A percentile compares a stretch with the other conserved stretches of the same genome.
Evolutionary conservation across 2,329 filamentous ascomycete genomes (phyloP).

Genomic region (Dendryphion nanum): DNA sequence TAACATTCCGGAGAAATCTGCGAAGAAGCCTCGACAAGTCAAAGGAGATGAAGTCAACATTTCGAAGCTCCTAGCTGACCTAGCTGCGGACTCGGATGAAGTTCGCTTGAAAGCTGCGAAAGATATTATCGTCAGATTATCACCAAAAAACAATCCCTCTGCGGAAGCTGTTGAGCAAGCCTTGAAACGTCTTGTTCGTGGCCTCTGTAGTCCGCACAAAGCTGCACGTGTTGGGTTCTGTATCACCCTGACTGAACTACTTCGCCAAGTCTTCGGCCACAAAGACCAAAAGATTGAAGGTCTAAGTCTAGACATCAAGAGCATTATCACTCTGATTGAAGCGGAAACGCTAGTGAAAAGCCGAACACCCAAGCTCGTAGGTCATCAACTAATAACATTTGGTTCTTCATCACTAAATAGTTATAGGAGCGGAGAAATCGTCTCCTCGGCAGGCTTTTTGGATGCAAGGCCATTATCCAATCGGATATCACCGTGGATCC

Average conservation of each 20-base stretch:
- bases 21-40: conserved; percentile 34
- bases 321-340: conserved; percentile 52
- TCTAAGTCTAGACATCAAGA: conserved; percentile 38
- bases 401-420: not conserved
- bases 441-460: conserved; percentile 82
- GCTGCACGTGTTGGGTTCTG: conserved; percentile 87
- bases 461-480: conserved; percentile 80
- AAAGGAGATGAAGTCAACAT: conserved; percentile 43
- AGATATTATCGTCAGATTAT: conserved; percentile 43
- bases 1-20: conserved; percentile 16
- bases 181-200: conserved; percentile 66
- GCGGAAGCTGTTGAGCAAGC: conserved; percentile 40
- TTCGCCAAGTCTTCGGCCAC: conserved; percentile 66
- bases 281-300: conserved; percentile 27
- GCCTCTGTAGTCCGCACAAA: conserved; percentile 86
- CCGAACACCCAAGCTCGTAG: conserved; percentile 54
- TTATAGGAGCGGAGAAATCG: conserved; percentile 80
- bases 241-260: conserved; percentile 77
- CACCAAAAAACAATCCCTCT: conserved; percentile 36
- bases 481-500: conserved; percentile 67
- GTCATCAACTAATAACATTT: too few relatives aligned
- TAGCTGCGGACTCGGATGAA: conserved; percentile 47
- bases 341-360: conserved; percentile 52
- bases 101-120: conserved; percentile 46
- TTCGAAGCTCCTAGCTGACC: conserved; percentile 46